Conservation (phyloP, 805 yeast genomes). For the Tetrapisispora iriomotensis region DNA sequence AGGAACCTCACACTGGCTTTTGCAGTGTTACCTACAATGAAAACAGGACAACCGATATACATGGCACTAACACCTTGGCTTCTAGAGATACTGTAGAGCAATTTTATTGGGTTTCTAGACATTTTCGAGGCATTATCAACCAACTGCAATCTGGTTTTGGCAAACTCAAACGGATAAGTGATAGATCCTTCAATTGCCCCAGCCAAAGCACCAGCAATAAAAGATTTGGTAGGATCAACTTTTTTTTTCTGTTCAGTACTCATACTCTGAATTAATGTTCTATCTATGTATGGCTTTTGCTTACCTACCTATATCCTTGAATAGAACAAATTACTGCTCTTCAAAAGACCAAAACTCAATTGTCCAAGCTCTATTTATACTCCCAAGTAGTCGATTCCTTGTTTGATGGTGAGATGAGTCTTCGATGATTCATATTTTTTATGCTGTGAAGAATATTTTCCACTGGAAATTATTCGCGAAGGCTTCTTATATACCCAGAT, state of each 20-base stretch:
- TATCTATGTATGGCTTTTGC: too few relatives aligned
- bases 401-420: too few relatives aligned
- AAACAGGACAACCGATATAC: conserved; percentile 94
- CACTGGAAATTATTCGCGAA: neutral
- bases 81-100: conserved; percentile 64
- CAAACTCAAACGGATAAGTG: conserved; percentile 95
- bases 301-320: too few relatives aligned
- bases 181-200: conserved; percentile 91
- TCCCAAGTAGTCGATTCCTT: too few relatives aligned
- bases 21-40: conserved; percentile 90
- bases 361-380: too few relatives aligned
- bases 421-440: neutral
- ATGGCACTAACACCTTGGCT: conserved; percentile 71
- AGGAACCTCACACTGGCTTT: conserved; percentile 93
- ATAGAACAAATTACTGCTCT: too few relatives aligned
- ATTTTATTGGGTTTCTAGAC: conserved; percentile 74
- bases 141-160: conserved; percentile 85
- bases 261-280: too few relatives aligned
- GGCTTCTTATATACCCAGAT: too few relatives aligned
- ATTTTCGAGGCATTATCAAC: conserved; percentile 53
- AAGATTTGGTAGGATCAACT: conserved; percentile 69
- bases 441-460: neutral
- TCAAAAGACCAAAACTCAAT: too few relatives aligned
- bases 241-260: conserved; percentile 2
- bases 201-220: conserved; percentile 91